Conservation (phyloP, 768 basidiomycete species). For the Tulasnella sp. region DNA sequence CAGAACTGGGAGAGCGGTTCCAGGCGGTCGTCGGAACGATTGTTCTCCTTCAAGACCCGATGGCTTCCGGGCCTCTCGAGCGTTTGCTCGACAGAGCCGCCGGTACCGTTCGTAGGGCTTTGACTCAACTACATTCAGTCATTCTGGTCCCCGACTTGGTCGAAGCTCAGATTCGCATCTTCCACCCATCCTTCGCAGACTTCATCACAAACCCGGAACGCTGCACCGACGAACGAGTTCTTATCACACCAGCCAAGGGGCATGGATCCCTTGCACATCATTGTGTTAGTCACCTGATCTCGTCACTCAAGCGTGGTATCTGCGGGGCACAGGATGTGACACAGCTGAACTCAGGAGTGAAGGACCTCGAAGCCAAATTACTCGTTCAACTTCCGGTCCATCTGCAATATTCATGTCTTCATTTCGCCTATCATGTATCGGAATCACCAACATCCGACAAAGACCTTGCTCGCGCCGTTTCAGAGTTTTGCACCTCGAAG, state of each 20-base stretch:
- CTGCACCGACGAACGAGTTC: background rate
- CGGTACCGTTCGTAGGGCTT: background rate
- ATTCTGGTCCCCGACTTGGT: background rate
- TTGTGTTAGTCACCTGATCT: background rate
- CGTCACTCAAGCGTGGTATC: background rate
- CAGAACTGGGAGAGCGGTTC: background rate
- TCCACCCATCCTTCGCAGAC: slow-evolving; percentile 15
- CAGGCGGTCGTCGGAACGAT: slow-evolving; percentile 1
- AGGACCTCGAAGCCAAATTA: background rate
- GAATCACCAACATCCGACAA: background rate
- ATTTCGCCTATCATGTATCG: background rate
- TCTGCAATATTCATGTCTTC: background rate
- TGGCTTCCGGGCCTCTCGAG: background rate
- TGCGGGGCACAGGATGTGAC: background rate
- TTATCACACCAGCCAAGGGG: background rate
- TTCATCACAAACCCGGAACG: slow-evolving; percentile 5
- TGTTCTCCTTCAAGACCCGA: slow-evolving; percentile 5
- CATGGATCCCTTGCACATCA: background rate
- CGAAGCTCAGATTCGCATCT: slow-evolving; percentile 1
- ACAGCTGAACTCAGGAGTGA: background rate
- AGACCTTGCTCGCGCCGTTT: background rate
- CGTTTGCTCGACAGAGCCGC: background rate
- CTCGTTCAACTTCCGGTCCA: background rate
- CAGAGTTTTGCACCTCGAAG: background rate
- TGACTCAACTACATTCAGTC: slow-evolving; percentile 3